phyloP scores from a whole-genome alignment of 192 early-diverging fungal genomes.

The Chytriomyces sp. region DNA sequence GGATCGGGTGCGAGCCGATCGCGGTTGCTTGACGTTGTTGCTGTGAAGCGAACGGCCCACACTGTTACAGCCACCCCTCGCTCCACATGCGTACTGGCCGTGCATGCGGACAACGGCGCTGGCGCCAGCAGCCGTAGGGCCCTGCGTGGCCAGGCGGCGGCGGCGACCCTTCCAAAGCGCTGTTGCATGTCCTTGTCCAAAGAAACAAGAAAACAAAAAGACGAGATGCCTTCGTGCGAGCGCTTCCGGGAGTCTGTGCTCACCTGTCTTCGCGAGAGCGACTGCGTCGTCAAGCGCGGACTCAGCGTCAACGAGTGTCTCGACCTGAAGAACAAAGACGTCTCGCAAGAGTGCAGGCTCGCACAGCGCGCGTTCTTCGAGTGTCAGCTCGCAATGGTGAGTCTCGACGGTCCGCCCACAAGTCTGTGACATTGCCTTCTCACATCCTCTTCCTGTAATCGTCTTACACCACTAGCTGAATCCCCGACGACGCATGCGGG shows the following conservation, averaged over 20 bases:
- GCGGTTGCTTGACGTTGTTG: no score
- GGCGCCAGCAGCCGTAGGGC: background rate
- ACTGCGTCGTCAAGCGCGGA: conserved; percentile 32
- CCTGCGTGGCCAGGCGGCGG: no score
- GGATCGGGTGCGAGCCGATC: no score
- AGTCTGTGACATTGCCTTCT: background rate
- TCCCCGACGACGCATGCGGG: conserved; percentile 32
- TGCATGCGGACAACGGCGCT: background rate
- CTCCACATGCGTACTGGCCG: no score
- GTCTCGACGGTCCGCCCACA: background rate
- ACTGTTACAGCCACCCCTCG: no score
- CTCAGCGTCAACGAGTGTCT: conserved; percentile 29
- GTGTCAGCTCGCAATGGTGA: conserved; percentile 37
- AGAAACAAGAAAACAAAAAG: background rate
- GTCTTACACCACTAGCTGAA: conserved; percentile 35
- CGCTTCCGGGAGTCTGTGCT: conserved; percentile 25
- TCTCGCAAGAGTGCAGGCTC: conserved; percentile 30
- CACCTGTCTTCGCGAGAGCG: conserved; percentile 30
- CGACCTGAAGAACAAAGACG: conserved; percentile 30
- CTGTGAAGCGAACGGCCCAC: no score
- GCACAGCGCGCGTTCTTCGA: conserved; percentile 42
- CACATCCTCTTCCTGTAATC: background rate
- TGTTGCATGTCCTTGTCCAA: background rate
- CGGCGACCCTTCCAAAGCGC: no score
- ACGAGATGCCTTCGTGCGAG: conserved; percentile 40